Conservation (phyloP, 106 monocot species). For the Dendrobium nobile region DNA sequence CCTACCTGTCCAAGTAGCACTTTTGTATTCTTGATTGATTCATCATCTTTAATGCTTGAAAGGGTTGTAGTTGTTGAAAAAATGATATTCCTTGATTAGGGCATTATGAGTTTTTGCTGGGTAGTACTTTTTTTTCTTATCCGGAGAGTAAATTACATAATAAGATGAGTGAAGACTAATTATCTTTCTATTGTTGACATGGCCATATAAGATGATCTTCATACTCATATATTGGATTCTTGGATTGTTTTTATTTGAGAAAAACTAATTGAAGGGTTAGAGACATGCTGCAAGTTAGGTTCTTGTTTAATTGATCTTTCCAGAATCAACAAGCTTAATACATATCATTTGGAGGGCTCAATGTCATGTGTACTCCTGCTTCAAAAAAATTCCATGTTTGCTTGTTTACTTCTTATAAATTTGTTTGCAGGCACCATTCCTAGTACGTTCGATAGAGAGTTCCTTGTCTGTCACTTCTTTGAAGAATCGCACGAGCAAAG, state of each 20-base stretch:
- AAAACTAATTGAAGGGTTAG: neutral
- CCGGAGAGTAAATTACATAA: neutral
- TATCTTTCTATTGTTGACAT: neutral
- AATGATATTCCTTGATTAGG: neutral
- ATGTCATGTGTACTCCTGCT: neutral
- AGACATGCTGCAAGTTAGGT: neutral
- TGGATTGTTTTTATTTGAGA: neutral
- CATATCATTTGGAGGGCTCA: neutral
- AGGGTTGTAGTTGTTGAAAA: neutral
- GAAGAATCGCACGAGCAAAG: conserved; percentile 41
- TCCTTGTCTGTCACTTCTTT: conserved; percentile 43
- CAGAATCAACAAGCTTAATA: neutral
- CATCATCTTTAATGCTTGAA: too few relatives aligned
- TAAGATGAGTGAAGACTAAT: too few relatives aligned
- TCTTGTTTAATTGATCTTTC: neutral
- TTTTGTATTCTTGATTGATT: too few relatives aligned
- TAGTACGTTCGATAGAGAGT: conserved; percentile 38
- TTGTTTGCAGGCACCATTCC: conserved; percentile 37
- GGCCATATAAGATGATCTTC: neutral
- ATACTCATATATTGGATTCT: neutral
- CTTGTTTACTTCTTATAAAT: neutral
- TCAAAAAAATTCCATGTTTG: neutral
- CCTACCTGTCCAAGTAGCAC: too few relatives aligned
- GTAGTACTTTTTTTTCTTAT: neutral
- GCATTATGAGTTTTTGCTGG: neutral